Evolutionary conservation across 83 land plant species (phyloP), one percentile per base, ranked within the genome.

Genomic region (Larix sibirica): DNA sequence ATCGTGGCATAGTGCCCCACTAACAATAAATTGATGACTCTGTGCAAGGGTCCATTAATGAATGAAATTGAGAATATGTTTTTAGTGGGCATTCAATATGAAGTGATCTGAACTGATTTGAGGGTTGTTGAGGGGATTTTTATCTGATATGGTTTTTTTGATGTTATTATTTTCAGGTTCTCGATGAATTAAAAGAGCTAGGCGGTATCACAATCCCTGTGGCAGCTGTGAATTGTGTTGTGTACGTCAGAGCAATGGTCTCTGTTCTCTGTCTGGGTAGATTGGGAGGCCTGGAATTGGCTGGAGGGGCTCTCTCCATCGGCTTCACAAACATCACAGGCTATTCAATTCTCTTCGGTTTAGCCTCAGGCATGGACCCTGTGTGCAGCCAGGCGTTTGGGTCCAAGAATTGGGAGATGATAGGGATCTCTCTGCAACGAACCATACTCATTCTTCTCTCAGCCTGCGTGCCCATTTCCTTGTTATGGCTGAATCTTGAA

Each of bases 161-260:
- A 12, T 50, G 56, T 50, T 10, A 50, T 42, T 73, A 14, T 73
- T 38, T 73, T n/a, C 79, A 62, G 94, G 89, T 90, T 82, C 74
- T 77, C 28, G 91, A 87, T 33, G 95, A 93, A 83, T 54, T 93
- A 38, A 83, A 86, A 36, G 90, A 86, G 81, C 88, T 93, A 31
- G 89, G 90, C 84, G 17, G 71, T 14, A 86, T 93, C 89, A 88
- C 92, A 12, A 68, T 86, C 42, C 95, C 95, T 0, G 88, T 89
- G 33, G 85, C 95, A 21, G 90, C 88, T 7, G 88, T 89, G 94
- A 93, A 93, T 89, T 80, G 47, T 40, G 76, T 85, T 40, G 87
- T 85, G 23, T 87, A 81, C 70, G 74, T 85, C 18, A 85, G 89
- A 47, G 87, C 89, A 6, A 77, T 85, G 83, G 79, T 87, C 24